Evolutionary conservation across 371 early-diverging fungal species (phyloP), one percentile per base, ranked within the genome.

Genomic region (Gilbertella persicaria): DNA sequence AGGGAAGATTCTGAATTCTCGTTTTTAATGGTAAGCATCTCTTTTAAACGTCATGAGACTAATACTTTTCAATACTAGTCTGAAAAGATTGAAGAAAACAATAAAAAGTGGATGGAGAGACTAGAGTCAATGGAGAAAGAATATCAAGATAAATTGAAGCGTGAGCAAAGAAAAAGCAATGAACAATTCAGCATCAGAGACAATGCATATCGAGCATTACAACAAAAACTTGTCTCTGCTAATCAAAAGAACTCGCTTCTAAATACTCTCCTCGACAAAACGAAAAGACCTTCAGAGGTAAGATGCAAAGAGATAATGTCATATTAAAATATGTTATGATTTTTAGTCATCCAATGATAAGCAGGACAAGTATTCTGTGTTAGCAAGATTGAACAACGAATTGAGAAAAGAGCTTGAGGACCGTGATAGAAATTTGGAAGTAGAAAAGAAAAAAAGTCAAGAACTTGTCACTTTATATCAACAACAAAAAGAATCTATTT

Each of bases 231-330:
- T 8, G 44, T 43, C 5, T 48, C 21, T 17, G 57, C 60, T 0
- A 58, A 35, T 1, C 52, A 65, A 9, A 62, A 58, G 24, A 69
- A 62, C 39, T 30, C 7, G 5, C 20, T 52, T 9, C 44, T 77
- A 2, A 67, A 28, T 26, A 42, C 53, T 6, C 28, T 66, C 14
- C 19, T 66, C 8, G 58, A 60, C n/a, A 46, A 59, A 46, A 43
- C 52, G 23, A 55, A 50, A 29, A 58, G 49, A 44, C 43, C 54
- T 3, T 40, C 48, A 6, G 65, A 73, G 55, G 71, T 71, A 65
- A 51, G n/a, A n/a, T n/a, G n/a, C n/a, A n/a, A n/a, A n/a, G n/a
- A n/a, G n/a, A n/a, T n/a, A n/a, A n/a, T n/a, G n/a, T n/a, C n/a
- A n/a, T n/a, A n/a, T n/a, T n/a, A n/a, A n/a, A n/a, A n/a, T n/a